Evolutionary conservation across 2,329 filamentous ascomycete species (phyloP), one percentile per base, ranked within the genome.

Genomic region (Neonectria punicea): DNA sequence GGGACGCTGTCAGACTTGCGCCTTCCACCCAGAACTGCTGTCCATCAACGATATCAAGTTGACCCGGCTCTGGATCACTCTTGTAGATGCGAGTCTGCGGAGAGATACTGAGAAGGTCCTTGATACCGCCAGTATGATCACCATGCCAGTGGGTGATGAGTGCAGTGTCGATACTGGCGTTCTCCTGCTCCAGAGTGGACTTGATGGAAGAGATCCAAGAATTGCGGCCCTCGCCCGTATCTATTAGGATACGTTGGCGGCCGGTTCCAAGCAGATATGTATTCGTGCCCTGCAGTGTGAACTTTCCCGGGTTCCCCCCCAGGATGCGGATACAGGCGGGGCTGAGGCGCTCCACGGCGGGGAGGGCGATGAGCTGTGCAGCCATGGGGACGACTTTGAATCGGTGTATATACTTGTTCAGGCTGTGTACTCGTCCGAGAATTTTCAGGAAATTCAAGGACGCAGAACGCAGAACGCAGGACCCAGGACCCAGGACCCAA

Each of bases 111-210:
- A 90, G 81, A 1, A 98, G 82, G 72, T 97, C 89, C 3, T 81
- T 77, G 25, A 98, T 86, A 8, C 96, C 96, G 25, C 90, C 88
- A 7, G 90, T 86, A 76, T 99, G 96, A 75, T 99, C 96, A 46
- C 83, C 87, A 76, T 99, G 96, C 93, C 94, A 97, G 78, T 99
- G 96, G 0, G 94, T 97, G 53, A 99, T 84, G 22, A 99, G 83
- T 0, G 90, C 89, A 18, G 85, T 82, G n/a, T 88, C 83, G 25
- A 98, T 83, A 0, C 83, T 86, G 20, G 91, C 91, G 25, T 89
- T 85, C 76, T 97, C 92, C 25, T 88, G 80, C 7, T 83, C 78
- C 3, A 98, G 84, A 0, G 90, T 87, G 4, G 83, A 80, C 68
- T 87, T 86, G 39, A 99, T 80, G 0, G 87, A 86, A 0, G 84